Evolutionary conservation across 1,284 basidiomycete genomes (phyloP).

Genomic region (Schizopora paradoxa): DNA sequence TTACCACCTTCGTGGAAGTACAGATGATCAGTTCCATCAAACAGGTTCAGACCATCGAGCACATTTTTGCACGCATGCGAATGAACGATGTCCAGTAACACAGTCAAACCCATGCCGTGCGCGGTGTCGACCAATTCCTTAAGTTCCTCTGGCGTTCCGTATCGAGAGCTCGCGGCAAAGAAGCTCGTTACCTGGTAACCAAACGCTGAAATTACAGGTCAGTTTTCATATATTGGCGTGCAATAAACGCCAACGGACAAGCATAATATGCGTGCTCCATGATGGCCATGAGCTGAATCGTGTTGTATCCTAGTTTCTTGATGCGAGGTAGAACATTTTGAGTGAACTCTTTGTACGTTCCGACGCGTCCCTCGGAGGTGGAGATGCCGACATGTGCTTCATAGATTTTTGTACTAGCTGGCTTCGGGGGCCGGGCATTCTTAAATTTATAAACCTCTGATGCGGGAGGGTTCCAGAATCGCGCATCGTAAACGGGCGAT

Average conservation of each 20-base stretch:
- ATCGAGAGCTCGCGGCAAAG: conserved; percentile 95
- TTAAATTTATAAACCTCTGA: conserved; percentile 78
- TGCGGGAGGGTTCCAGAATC: conserved; percentile 95
- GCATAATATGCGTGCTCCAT: conserved; percentile 99
- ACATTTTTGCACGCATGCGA: conserved; percentile 99
- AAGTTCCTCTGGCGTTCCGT: conserved; percentile 91
- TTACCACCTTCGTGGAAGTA: conserved; percentile 95
- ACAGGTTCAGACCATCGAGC: conserved; percentile 90
- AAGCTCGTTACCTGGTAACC: conserved; percentile 98
- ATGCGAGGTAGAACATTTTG: conserved; percentile 82
- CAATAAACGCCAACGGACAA: conserved; percentile 45
- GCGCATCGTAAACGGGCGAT: conserved; percentile 91
- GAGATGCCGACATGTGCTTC: conserved; percentile 99
- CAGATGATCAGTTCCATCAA: conserved; percentile 93
- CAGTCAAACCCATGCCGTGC: conserved; percentile 87
- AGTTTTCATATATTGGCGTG: conserved; percentile 16
- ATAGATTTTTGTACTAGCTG: conserved; percentile 80
- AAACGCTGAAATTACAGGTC: conserved; percentile 56
- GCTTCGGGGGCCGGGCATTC: conserved; percentile 64
- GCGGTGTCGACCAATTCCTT: conserved; percentile 95
- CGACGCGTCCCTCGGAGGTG: conserved; percentile 80
- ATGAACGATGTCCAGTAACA: conserved; percentile 95
- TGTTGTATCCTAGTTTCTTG: conserved; percentile 89
- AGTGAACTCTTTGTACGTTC: conserved; percentile 96
- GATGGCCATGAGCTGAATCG: conserved; percentile 95